Conservation (phyloP, 768 basidiomycete genomes). For the Cyathus striatus region DNA sequence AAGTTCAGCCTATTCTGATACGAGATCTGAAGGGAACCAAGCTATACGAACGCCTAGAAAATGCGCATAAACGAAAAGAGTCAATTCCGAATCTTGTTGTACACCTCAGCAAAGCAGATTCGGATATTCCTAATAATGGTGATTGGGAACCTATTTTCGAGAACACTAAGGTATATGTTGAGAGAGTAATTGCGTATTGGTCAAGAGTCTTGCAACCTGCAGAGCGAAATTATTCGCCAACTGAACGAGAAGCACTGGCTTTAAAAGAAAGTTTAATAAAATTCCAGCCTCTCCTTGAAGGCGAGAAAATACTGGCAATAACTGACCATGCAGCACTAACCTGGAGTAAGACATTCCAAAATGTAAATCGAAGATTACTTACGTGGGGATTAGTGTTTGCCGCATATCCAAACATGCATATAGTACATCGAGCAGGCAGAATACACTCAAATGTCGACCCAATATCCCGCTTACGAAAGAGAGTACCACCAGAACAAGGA, state of each 20-base stretch:
- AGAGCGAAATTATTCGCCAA: too few species aligned
- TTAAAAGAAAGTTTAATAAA: slow-evolving; percentile 30
- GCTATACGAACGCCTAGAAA: slow-evolving; percentile 14
- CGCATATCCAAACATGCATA: too few species aligned
- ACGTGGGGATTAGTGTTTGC: too few species aligned
- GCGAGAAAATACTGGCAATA: slow-evolving; percentile 25
- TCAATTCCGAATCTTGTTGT: slow-evolving; percentile 15
- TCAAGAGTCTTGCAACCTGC: too few species aligned
- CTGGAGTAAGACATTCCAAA: too few species aligned
- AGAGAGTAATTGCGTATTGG: too few species aligned
- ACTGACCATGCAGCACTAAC: too few species aligned
- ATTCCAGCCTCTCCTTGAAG: slow-evolving; percentile 32
- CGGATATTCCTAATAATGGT: slow-evolving; percentile 9
- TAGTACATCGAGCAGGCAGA: too few species aligned
- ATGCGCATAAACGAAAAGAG: slow-evolving; percentile 12
- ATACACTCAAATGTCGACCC: too few species aligned
- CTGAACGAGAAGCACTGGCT: slow-evolving; percentile 34
- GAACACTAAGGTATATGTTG: neutral
- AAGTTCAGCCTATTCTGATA: slow-evolving; percentile 23
- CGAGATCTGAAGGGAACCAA: slow-evolving; percentile 20
- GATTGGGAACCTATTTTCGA: slow-evolving; percentile 11
- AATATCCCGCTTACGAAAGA: slow-evolving; percentile 17
- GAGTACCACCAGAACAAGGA: slow-evolving; percentile 11
- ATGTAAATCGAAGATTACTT: too few species aligned
- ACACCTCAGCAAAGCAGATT: slow-evolving; percentile 9